Evolutionary conservation across 345 rosid genomes (phyloP), one percentile per base, ranked within the genome.

Genomic region (Excoecaria agallocha): DNA sequence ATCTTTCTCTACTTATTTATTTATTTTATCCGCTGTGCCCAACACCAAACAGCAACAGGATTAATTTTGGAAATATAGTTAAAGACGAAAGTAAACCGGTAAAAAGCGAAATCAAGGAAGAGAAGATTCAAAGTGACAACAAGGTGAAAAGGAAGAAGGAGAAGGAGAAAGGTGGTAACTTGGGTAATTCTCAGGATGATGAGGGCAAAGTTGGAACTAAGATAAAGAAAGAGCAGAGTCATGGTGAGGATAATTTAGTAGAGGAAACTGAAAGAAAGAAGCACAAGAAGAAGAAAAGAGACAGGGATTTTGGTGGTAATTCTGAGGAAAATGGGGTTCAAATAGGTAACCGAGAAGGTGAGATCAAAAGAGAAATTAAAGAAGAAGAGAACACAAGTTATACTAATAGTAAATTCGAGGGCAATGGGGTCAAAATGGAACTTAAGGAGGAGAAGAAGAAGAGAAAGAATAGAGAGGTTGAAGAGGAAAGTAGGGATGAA

Each of bases 381-480:
- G 77, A 72, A 51, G 69, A 52, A 15, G 63, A 67, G 78, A 56
- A 74, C 9, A 55, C 24, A 20, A n/a, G 25, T 6, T 54, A 22
- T 35, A 30, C 8, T 3, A n/a, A 39, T 19, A 37, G 22, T 39
- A 43, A 30, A 5, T 25, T 30, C 6, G 51, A 37, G 16, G 79
- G 60, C 55, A 54, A 68, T 13, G 63, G 61, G 35, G 25, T 24
- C 10, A 50, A 61, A 57, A 11, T 20, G 15, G 43, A 54, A 41
- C 51, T 52, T 20, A 70, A 70, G 56, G 25, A 58, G 25, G 69
- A 60, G 20, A 68, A 13, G 39, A 76, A 55, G 50, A 70, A 76
- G 76, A 74, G 80, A 58, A 79, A 81, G 79, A 76, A 55, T 60
- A 77, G 61, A 63, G 79, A 79, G 70, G 59, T 49, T 46, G 74